Percentiles rank a stretch among this genome's conserved stretches.
These are phyloP conservation scores for Vitis vinifera DNA, from an alignment of 164 flowering plant species.

Conservation along the genomic window ASM3070453v1 NC_081822.1:24391501-24392000, in stretches of 20 bases:
- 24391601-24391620: neutral
- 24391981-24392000: neutral
- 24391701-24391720: slow-evolving; percentile 91
- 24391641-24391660: neutral
- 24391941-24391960: too few species aligned
- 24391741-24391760: slow-evolving; percentile 97
- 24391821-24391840: neutral
- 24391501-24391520: slow-evolving; percentile 85
- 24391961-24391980: neutral
- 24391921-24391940: too few species aligned
- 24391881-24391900: neutral
- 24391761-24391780: slow-evolving; percentile 99
- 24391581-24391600: slow-evolving; percentile 7
- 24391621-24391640: neutral
- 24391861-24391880: neutral
- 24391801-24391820: slow-evolving; percentile 5
- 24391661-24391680: neutral
- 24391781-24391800: slow-evolving; percentile 65
- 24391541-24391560: slow-evolving; percentile 92
- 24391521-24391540: slow-evolving; percentile 93
- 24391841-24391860: neutral
- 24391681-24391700: slow-evolving; percentile 49
- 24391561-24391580: slow-evolving; percentile 88
- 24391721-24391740: slow-evolving; percentile 96
- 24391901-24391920: neutral